Conservation (phyloP, 1,139 yeast genomes). For the Lodderomyces metapsilosis region DNA sequence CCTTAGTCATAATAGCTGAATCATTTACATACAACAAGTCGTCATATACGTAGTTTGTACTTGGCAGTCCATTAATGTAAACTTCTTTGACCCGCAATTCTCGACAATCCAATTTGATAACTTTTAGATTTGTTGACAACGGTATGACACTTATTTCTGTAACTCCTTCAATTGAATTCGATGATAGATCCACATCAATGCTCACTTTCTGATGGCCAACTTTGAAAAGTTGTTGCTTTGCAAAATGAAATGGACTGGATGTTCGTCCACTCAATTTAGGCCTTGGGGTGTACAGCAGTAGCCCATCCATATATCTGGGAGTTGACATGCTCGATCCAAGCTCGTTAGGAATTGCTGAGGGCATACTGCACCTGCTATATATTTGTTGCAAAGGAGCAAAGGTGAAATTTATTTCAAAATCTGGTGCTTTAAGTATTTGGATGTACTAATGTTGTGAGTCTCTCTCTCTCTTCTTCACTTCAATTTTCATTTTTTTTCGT, state of each 20-base stretch:
- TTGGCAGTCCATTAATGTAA: constrained; percentile 50
- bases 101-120: constrained; percentile 75
- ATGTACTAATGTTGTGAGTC: no score
- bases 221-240: constrained; percentile 37
- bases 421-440: no score
- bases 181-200: constrained; percentile 63
- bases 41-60: constrained; percentile 36
- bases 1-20: constrained; percentile 14
- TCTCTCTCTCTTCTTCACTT: no score
- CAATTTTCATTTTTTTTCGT: background rate
- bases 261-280: constrained; percentile 2
- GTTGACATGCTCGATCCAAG: background rate
- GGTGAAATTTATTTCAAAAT: background rate
- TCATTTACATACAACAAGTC: constrained; percentile 42
- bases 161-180: constrained; percentile 58
- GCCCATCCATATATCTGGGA: background rate
- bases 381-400: background rate
- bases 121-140: constrained; percentile 53
- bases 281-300: constrained; percentile 2
- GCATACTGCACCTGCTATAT: constrained; percentile 1
- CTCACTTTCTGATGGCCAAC: constrained; percentile 70
- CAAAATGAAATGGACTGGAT: constrained; percentile 8
- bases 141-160: constrained; percentile 86
- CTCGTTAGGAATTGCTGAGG: background rate
- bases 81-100: constrained; percentile 67